A percentile compares a stretch with the other conserved stretches of the same genome.
These are phyloP conservation scores for Mortierella sp. DNA, from an alignment of 371 early-diverging fungal species.

Conservation along the genomic window DNA sequence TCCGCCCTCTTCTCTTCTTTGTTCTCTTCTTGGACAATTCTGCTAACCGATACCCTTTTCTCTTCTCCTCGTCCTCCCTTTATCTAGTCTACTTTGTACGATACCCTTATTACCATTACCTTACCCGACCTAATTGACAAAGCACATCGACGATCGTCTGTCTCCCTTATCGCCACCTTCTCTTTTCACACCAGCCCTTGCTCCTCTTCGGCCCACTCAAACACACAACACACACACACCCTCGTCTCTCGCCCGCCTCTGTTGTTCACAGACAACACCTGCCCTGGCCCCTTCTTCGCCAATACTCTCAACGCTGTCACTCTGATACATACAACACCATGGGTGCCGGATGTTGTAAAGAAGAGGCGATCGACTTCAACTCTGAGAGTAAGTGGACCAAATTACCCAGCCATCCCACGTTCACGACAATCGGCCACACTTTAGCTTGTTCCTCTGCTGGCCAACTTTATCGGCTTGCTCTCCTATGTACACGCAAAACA, in stretches of 20 bases:
- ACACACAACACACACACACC: not conserved
- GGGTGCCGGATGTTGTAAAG: conserved; percentile 70
- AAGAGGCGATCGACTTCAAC: conserved; percentile 64
- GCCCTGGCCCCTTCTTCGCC: not conserved
- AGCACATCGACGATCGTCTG: not conserved
- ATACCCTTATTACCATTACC: not conserved
- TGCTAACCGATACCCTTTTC: not conserved
- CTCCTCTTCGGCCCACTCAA: not conserved
- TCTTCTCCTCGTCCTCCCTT: not conserved
- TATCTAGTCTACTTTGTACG: not conserved
- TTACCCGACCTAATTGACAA: not conserved
- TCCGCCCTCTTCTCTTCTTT: no score
- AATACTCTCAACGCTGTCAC: not conserved
- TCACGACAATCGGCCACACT: not conserved
- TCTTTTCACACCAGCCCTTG: not conserved
- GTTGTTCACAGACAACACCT: no score
- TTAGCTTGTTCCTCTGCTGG: not conserved
- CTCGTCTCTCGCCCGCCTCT: not conserved
- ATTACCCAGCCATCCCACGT: not conserved
- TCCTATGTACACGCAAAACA: not conserved
- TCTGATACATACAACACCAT: conserved; percentile 31
- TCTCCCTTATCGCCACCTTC: not conserved
- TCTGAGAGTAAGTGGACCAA: conserved; percentile 59
- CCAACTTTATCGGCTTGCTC: not conserved
- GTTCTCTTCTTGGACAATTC: not conserved